Evolutionary conservation across 2,329 filamentous ascomycete genomes (phyloP).

Genomic region (Sporothrix schenckii): DNA sequence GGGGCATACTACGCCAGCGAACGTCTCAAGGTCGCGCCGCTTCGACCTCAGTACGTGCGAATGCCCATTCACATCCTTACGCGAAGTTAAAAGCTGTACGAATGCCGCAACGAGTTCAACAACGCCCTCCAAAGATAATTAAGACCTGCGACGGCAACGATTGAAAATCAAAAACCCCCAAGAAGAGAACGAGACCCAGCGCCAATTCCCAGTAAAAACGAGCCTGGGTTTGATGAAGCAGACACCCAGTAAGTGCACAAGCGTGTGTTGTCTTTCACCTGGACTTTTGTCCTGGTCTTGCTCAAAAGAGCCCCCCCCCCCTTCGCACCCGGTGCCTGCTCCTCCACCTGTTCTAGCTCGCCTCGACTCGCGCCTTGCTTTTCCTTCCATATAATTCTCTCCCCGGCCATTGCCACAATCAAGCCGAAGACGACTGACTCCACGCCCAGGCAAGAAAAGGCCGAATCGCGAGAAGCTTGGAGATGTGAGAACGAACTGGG

Average conservation of each 20-base stretch:
- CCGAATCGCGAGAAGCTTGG: not conserved
- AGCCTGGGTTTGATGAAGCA: not conserved
- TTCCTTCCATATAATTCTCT: not conserved
- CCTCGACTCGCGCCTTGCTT: not conserved
- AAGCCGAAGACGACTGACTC: no score
- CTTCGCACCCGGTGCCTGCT: not conserved
- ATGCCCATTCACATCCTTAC: not conserved
- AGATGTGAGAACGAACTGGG: not conserved
- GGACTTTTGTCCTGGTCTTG: not conserved
- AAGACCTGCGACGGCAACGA: not conserved
- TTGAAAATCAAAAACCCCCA: no score
- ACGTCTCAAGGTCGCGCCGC: conserved; percentile 9
- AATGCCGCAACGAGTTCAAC: not conserved
- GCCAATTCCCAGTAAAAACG: not conserved
- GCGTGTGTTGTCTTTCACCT: not conserved
- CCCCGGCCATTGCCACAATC: not conserved
- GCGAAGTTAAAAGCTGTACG: not conserved
- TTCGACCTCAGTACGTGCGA: not conserved
- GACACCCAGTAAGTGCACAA: conserved; percentile 8
- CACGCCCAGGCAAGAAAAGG: not conserved
- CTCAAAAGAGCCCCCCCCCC: not conserved
- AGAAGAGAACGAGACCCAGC: not conserved
- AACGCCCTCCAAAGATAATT: not conserved
- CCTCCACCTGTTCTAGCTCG: not conserved
- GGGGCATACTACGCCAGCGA: not conserved